Conservation (phyloP, 106 monocot genomes). For the Platanthera guangdongensis region DNA sequence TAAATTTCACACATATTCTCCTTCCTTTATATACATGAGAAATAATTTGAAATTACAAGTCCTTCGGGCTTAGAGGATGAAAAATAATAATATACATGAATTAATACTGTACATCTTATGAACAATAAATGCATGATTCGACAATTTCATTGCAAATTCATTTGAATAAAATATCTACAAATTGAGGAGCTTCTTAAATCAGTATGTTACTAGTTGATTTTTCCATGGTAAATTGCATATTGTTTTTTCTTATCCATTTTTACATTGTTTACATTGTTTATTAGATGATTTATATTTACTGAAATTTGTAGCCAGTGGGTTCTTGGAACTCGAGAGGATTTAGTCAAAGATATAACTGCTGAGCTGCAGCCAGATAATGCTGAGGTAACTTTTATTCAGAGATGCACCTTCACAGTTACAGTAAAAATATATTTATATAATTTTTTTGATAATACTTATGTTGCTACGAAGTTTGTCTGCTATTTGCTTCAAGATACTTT, state of each 20-base stretch:
- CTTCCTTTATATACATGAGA: too few relatives aligned
- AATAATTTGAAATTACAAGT: too few relatives aligned
- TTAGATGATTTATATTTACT: slow-evolving; percentile 9
- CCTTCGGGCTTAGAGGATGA: too few relatives aligned
- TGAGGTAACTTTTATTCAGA: slow-evolving; percentile 47
- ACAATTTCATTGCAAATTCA: neutral
- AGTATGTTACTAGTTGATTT: neutral
- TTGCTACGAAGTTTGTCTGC: neutral
- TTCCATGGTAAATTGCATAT: neutral
- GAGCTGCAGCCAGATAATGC: slow-evolving; percentile 75
- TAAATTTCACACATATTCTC: too few relatives aligned
- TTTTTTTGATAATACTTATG: neutral
- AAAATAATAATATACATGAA: too few relatives aligned
- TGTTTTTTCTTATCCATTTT: neutral
- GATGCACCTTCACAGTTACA: neutral
- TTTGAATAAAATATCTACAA: neutral
- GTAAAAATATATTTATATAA: neutral
- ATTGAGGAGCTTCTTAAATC: neutral
- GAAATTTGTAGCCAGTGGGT: slow-evolving; percentile 83
- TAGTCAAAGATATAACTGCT: slow-evolving; percentile 65
- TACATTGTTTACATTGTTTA: neutral
- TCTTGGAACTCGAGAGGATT: slow-evolving; percentile 85
- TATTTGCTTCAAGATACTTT: neutral
- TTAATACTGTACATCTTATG: too few relatives aligned
- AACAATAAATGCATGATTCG: too few relatives aligned